Base-by-base conservation (phyloP, 176 grass and related monocot genomes). In the Musa beccarii region DNA sequence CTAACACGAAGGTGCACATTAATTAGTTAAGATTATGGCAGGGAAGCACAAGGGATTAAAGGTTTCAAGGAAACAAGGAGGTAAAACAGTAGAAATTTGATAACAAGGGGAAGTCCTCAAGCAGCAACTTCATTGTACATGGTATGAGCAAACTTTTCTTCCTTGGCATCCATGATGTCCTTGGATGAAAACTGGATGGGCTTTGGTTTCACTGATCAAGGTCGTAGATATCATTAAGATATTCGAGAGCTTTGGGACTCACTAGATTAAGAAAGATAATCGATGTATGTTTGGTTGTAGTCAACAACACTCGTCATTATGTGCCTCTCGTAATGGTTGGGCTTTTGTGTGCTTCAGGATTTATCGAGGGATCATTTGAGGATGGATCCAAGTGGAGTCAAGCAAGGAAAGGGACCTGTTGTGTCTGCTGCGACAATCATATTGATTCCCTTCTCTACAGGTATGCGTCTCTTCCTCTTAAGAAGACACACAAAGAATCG, bases 361-460 rank as follows among this genome's bases (percentile, higher is more conserved):
- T 74, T 71, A 80, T 34, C 22, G 80, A 76, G 81, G 87, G 88
- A 74, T 82, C 68, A 28, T 85, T 89, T 8, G 84, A 90, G 12
- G 93, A 96, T 76, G 94, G 94, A 59, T 89, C 81, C 11, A 97
- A 93, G 72, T 97, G 94, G 90, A 93, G 81, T 28, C 83, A 91
- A 69, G 90, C 93, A 52, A 93, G 90, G 71, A 93, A 91, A 87
- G 94, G 94, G 53, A 89, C 78, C 23, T 97, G 94, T 49, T 93
- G 94, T 75, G 83, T 93, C 81, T 97, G 94, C 75, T 90, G 86
- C 13, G 85, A 93, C 68, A 86, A 82, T 89, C 86, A 92, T 51
- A 93, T 97, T 63, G 94, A 97, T 73, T 89, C 94, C 57, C 94
- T 97, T 84, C 70, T 97, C 80, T 97, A 97, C 84, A 92, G 94